phyloP scores from a whole-genome alignment of 2,329 filamentous ascomycete genomes.

The Neocatenulostroma microsporum region DNA sequence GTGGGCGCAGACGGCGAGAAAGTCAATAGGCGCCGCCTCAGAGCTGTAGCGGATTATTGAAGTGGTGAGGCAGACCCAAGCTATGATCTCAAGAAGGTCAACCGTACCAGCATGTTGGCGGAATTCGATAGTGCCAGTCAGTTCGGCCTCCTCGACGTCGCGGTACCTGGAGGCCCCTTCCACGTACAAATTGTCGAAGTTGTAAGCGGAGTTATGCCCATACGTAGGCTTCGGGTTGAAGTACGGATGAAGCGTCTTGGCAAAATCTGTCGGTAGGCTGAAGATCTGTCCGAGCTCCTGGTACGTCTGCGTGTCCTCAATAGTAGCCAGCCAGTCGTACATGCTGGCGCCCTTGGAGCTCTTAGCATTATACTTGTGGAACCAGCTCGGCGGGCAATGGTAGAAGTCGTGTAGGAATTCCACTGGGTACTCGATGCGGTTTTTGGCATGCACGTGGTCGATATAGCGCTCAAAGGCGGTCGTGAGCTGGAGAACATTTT shows the following conservation, averaged over 20 bases:
- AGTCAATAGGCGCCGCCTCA: neutral
- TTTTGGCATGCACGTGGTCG: constrained; percentile 12
- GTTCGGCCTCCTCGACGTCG: constrained; percentile 15
- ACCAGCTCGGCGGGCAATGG: too few species aligned
- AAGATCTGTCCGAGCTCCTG: constrained; percentile 7
- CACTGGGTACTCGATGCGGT: constrained; percentile 6
- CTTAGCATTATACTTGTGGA: too few species aligned
- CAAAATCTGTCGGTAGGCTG: neutral
- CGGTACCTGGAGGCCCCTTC: too few species aligned
- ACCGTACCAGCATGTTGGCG: constrained; percentile 25
- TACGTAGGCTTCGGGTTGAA: too few species aligned
- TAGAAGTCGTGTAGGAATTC: too few species aligned
- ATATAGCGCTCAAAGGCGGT: constrained; percentile 14
- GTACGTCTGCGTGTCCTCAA: constrained; percentile 7
- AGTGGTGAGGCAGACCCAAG: constrained; percentile 18
- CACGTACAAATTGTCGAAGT: constrained; percentile 16
- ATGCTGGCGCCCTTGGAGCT: too few species aligned
- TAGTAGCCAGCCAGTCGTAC: constrained; percentile 12
- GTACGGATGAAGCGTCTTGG: too few species aligned
- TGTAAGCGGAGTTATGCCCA: constrained; percentile 11
- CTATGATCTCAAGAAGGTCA: constrained; percentile 15
- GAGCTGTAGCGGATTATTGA: constrained; percentile 6
- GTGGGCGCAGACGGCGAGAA: constrained; percentile 1
- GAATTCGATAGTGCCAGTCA: constrained; percentile 25
- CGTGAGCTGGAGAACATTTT: constrained; percentile 13